Percentiles rank a stretch among this genome's conserved stretches.
Conservation (phyloP, 495 filamentous ascomycete genomes). For the Aspergillus egyptiacus region DNA sequence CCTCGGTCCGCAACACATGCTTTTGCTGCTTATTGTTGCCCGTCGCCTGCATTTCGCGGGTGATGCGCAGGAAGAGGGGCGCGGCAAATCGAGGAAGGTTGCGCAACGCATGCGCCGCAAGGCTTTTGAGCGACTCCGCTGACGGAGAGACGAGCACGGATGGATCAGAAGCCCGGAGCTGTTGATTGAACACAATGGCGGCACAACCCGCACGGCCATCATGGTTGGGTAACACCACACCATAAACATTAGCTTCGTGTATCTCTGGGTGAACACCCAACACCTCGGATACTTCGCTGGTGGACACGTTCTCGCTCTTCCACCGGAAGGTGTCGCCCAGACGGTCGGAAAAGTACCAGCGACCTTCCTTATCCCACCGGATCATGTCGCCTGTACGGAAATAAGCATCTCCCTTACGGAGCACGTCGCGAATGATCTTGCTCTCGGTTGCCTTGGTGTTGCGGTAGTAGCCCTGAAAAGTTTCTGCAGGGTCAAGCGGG, state of each 20-base stretch:
- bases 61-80: conserved; percentile 70
- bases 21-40: conserved; percentile 89
- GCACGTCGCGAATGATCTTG: conserved; percentile 75
- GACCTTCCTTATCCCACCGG: conserved; percentile 61
- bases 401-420: conserved; percentile 75
- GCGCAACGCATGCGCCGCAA: conserved; percentile 54
- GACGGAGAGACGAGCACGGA: conserved; percentile 28
- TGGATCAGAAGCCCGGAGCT: conserved; percentile 26
- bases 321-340: conserved; percentile 94
- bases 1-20: conserved; percentile 59
- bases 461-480: conserved; percentile 84
- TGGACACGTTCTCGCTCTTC: conserved; percentile 94
- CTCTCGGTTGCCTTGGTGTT: conserved; percentile 66
- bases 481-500: conserved; percentile 51
- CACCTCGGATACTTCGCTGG: conserved; percentile 63
- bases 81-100: conserved; percentile 68
- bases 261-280: conserved; percentile 62
- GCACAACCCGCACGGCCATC: conserved; percentile 87
- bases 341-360: conserved; percentile 81
- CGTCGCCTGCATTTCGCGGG: conserved; percentile 57
- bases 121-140: conserved; percentile 42
- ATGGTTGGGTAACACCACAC: conserved; percentile 72
- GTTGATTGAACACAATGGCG: conserved; percentile 52
- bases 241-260: conserved; percentile 82
- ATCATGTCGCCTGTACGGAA: conserved; percentile 86